Base-by-base conservation (phyloP, 768 basidiomycete species). In the Postia placenta region DNA sequence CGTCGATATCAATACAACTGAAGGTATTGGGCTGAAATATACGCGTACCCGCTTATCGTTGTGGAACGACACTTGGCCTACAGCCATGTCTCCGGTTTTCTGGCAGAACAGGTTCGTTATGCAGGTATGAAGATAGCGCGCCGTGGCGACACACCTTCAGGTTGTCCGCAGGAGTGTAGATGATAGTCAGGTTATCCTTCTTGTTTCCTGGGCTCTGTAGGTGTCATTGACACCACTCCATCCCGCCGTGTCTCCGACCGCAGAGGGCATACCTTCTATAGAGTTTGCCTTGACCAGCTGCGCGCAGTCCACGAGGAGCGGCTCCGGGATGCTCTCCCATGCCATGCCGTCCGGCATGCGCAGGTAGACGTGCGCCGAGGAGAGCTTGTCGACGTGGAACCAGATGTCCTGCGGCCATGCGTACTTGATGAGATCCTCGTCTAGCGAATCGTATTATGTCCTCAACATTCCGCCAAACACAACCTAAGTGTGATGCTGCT, bases 321-420 rank as follows among this genome's bases (percentile, higher is more conserved):
- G 69, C 47, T 84, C 75, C 0, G 96, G 93, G 30, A 98, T 86
- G n/a, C 70, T 66, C 5, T 98, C 93, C 91, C 93, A 97, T 25
- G 72, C 65, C 75, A 94, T 86, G n/a, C 69, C 72, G 2, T 80
- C 78, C 0, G 88, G 78, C 74, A 97, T 81, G 27, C 94, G 85
- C n/a, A 98, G 72, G 64, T 98, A 98, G 35, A 98, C 94, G 65
- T 97, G 92, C 1, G 94, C 93, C 2, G 93, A 96, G 0, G 92
- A 95, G 24, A 98, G 81, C 65, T 94, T 95, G 73, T 98, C 96
- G 53, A 99, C 96, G 66, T 98, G 96, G 56, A 98, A 96, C 91
- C 89, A 91, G 46, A 91, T 69, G 52, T 92, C 89, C 65, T 86
- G 81, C 6, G 87, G 85, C 85, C 85, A 87, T 5, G 87, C 93